A percentile compares a stretch with the other conserved stretches of the same genome.
These are phyloP conservation scores for Beta macrorhiza DNA, from an alignment of 179 eudicot species.

Conservation along the genomic window DNA sequence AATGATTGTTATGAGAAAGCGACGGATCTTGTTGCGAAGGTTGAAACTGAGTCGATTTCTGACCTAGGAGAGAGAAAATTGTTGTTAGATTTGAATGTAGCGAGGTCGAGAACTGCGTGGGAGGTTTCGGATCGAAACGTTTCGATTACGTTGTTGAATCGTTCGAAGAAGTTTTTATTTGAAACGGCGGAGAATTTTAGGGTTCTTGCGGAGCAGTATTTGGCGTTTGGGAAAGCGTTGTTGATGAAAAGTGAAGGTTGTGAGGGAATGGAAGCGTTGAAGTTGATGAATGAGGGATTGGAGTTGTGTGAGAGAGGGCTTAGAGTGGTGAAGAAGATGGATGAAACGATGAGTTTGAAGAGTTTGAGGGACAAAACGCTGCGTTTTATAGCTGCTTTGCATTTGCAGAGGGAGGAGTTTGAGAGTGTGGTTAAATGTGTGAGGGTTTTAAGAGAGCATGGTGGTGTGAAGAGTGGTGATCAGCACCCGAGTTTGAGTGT, in stretches of 20 bases:
- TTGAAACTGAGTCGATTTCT: conserved; percentile 41
- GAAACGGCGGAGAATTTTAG: conserved; percentile 52
- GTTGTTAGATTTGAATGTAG: conserved; percentile 61
- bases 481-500: conserved; percentile 92
- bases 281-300: conserved; percentile 83
- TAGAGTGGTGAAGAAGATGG: conserved; percentile 62
- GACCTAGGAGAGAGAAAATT: conserved; percentile 71
- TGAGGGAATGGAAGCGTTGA: conserved; percentile 58
- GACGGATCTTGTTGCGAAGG: conserved; percentile 53
- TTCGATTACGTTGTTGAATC: conserved; percentile 60
- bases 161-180: conserved; percentile 61
- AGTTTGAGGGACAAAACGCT: conserved; percentile 56
- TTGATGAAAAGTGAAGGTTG: conserved; percentile 43
- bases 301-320: conserved; percentile 84
- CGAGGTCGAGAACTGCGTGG: conserved; percentile 79
- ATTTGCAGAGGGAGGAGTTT: conserved; percentile 79
- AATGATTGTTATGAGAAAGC: conserved; percentile 81
- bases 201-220: conserved; percentile 63
- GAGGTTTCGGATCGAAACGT: conserved; percentile 64
- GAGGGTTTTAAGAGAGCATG: conserved; percentile 67
- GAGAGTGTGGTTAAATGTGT: conserved; percentile 92
- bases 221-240: conserved; percentile 57
- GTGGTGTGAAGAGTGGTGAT: conserved; percentile 37
- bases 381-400: conserved; percentile 82
- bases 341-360: conserved; percentile 60